Percentiles rank a stretch among this genome's conserved stretches.
phyloP scores from a whole-genome alignment of 169 alveolate genomes.

The Eimeria zaria region DNA sequence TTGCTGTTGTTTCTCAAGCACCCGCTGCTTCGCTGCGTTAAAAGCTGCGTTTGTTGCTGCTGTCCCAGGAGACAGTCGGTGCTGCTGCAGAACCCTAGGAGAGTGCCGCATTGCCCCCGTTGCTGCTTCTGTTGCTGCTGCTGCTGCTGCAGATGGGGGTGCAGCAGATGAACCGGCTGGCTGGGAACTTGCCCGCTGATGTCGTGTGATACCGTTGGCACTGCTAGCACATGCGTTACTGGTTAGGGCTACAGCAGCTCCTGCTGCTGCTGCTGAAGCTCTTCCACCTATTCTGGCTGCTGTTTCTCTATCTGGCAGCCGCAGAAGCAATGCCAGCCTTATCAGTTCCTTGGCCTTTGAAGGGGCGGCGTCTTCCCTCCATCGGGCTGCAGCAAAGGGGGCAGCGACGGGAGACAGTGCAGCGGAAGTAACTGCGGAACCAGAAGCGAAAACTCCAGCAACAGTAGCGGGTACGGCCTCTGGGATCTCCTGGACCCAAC shows the following conservation, averaged over 20 bases:
- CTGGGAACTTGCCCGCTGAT: not conserved
- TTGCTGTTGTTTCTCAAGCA: constrained; percentile 56
- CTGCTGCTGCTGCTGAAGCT: not conserved
- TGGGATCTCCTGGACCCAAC: not conserved
- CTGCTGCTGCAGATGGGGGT: constrained; percentile 47
- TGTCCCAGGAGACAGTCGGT: not conserved
- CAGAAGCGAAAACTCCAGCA: not conserved
- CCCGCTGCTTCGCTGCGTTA: constrained; percentile 33
- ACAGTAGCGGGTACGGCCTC: not conserved
- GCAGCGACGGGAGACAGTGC: not conserved
- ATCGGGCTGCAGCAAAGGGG: not conserved
- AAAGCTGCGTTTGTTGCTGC: constrained; percentile 3
- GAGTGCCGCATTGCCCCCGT: constrained; percentile 42
- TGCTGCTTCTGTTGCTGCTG: constrained; percentile 47
- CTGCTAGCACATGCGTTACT: not conserved
- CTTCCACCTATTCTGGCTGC: not conserved
- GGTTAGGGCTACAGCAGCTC: not conserved
- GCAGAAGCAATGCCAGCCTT: constrained; percentile 3
- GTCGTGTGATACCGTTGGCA: not conserved
- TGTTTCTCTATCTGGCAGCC: constrained; percentile 17
- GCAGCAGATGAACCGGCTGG: not conserved
- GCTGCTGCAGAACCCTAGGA: constrained; percentile 24
- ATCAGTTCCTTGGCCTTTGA: constrained; percentile 43
- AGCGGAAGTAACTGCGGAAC: constrained; percentile 2
- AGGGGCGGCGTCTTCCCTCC: not conserved